phyloP scores from a whole-genome alignment of 345 rosid species.

The Gossypioides kirkii region DNA sequence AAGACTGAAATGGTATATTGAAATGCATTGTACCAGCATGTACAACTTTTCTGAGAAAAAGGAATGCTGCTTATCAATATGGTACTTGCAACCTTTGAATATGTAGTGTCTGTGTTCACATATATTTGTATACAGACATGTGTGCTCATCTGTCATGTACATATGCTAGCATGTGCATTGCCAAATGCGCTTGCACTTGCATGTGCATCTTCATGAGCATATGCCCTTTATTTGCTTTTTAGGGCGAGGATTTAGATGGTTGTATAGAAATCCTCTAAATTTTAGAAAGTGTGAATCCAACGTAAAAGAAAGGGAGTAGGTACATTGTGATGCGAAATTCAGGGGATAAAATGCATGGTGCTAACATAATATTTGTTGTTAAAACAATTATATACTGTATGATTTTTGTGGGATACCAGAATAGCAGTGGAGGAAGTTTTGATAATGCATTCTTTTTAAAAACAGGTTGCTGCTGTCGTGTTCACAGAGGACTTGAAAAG shows the following conservation, averaged over 20 bases:
- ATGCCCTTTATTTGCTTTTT: background rate
- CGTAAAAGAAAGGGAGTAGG: background rate
- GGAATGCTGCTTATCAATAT: background rate
- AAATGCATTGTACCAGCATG: background rate
- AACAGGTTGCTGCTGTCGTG: constrained; percentile 89
- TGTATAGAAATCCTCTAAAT: background rate
- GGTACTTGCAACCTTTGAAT: background rate
- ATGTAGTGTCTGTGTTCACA: background rate
- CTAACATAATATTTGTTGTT: background rate
- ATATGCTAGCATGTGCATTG: background rate
- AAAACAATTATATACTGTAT: background rate
- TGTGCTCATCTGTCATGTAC: background rate
- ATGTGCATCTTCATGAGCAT: background rate
- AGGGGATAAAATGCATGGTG: background rate
- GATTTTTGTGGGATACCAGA: background rate
- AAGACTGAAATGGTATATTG: background rate
- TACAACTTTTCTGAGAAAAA: background rate
- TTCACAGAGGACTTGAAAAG: constrained; percentile 91
- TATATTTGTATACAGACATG: background rate
- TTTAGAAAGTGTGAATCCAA: background rate
- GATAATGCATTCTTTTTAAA: constrained; percentile 21
- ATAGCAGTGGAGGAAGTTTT: background rate
- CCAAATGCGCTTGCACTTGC: background rate
- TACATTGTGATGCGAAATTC: background rate
- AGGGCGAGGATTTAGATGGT: constrained; percentile 4